Percentiles rank a stretch among this genome's conserved stretches.
These are phyloP conservation scores for Cystofilobasidium capitatum DNA, from an alignment of 768 basidiomycete species.

Conservation along the genomic window DNA sequence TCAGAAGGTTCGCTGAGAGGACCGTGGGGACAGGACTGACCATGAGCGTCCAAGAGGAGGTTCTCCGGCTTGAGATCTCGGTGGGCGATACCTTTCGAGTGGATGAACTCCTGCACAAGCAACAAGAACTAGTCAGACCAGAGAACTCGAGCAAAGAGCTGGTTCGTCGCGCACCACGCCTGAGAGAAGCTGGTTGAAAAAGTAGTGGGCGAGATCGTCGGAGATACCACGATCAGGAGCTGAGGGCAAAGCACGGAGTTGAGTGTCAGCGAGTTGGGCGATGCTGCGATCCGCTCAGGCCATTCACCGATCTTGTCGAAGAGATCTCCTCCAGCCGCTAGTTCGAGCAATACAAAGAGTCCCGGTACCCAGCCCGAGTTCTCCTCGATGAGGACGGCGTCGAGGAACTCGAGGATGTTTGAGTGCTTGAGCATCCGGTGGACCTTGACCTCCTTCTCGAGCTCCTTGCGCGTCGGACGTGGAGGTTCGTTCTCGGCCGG, in stretches of 20 bases:
- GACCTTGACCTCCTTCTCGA: conserved; percentile 87
- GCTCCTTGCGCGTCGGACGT: conserved; percentile 60
- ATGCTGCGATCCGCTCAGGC: conserved; percentile 80
- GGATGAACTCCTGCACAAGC: conserved; percentile 60
- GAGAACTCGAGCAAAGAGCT: conserved; percentile 1
- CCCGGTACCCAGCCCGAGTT: conserved; percentile 56
- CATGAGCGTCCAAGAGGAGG: conserved; percentile 69
- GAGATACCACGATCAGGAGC: conserved; percentile 82
- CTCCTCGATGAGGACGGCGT: conserved; percentile 62
- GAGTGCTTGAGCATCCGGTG: conserved; percentile 68
- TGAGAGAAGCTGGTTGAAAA: conserved; percentile 72
- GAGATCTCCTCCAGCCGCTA: conserved; percentile 86
- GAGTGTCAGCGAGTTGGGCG: conserved; percentile 77
- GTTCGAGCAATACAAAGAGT: conserved; percentile 83
- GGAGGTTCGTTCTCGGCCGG: conserved; percentile 38
- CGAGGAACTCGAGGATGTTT: conserved; percentile 75
- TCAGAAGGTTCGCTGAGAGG: neutral
- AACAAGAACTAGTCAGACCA: neutral
- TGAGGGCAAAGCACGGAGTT: conserved; percentile 42
- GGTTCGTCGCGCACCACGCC: conserved; percentile 56
- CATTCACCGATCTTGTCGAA: conserved; percentile 97
- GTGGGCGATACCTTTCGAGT: conserved; percentile 82
- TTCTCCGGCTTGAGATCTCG: conserved; percentile 97
- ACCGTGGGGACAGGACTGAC: conserved; percentile 38
- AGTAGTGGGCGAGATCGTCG: conserved; percentile 79